These are phyloP conservation scores for Phyllostachys edulis DNA, from an alignment of 176 grass and related monocot genomes.

Conservation along the genomic window DNA sequence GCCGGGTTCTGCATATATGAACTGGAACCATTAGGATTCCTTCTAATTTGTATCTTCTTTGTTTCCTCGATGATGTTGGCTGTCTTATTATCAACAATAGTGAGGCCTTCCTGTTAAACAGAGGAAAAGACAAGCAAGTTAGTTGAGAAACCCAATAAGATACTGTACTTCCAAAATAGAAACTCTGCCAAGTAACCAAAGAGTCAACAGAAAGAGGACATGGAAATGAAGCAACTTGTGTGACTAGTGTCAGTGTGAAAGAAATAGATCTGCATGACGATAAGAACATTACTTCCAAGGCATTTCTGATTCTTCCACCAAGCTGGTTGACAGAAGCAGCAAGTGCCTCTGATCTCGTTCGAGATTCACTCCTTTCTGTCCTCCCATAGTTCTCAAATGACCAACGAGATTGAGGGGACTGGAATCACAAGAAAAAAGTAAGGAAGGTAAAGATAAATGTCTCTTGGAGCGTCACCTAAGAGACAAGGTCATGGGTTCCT, in stretches of 20 bases:
- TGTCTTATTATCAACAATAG: slow-evolving; percentile 53
- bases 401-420: slow-evolving; percentile 20
- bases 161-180: neutral
- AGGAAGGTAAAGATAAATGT: neutral
- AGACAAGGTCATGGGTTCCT: neutral
- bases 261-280: neutral
- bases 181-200: neutral
- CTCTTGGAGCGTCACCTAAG: neutral
- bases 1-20: slow-evolving; percentile 2
- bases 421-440: neutral
- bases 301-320: slow-evolving; percentile 87
- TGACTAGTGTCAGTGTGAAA: neutral
- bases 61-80: slow-evolving; percentile 55
- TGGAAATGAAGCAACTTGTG: neutral
- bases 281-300: slow-evolving; percentile 61
- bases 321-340: slow-evolving; percentile 86
- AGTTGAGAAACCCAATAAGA: neutral
- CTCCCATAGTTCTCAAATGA: slow-evolving; percentile 12
- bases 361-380: slow-evolving; percentile 7
- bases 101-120: slow-evolving; percentile 47
- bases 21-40: slow-evolving; percentile 36
- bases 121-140: neutral
- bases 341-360: slow-evolving; percentile 67
- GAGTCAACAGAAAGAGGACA: neutral
- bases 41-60: slow-evolving; percentile 66